Conservation (phyloP, 208 protist species). For the Leishmania guyanensis region DNA sequence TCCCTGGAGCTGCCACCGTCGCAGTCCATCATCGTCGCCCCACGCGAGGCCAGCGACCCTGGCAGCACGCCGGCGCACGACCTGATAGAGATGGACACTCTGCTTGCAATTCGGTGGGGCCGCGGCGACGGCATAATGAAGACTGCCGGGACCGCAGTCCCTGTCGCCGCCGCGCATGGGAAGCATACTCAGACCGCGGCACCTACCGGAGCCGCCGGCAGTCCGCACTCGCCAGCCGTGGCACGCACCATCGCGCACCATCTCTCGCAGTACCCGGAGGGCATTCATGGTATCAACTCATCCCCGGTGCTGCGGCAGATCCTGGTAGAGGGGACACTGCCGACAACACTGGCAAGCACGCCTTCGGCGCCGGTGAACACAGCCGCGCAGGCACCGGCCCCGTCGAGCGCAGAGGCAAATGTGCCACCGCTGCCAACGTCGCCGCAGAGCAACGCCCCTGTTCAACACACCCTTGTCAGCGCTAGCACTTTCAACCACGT, state of each 20-base stretch:
- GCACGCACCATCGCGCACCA: slow-evolving; percentile 39
- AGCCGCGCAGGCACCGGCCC: not conserved
- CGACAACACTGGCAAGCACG: slow-evolving; percentile 13
- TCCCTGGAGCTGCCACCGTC: slow-evolving; percentile 68
- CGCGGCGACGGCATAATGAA: slow-evolving; percentile 41
- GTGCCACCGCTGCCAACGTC: slow-evolving; percentile 35
- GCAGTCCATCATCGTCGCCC: slow-evolving; percentile 54
- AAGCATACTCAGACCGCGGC: slow-evolving; percentile 4
- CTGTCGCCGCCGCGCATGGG: slow-evolving; percentile 2
- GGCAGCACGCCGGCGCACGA: not conserved
- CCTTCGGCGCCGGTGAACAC: slow-evolving; percentile 13
- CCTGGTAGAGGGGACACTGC: slow-evolving; percentile 44
- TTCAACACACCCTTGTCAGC: slow-evolving; percentile 76
- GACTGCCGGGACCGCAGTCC: slow-evolving; percentile 6
- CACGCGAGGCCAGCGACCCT: slow-evolving; percentile 15
- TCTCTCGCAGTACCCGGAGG: slow-evolving; percentile 64
- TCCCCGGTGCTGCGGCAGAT: slow-evolving; percentile 53
- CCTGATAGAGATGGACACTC: slow-evolving; percentile 41
- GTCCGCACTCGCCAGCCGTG: slow-evolving; percentile 23
- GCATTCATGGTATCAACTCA: slow-evolving; percentile 64
- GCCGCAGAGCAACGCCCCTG: slow-evolving; percentile 37
- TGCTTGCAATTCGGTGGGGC: slow-evolving; percentile 54
- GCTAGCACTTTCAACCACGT: slow-evolving; percentile 85
- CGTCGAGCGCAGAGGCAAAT: slow-evolving; percentile 25
- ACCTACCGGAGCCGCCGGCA: not conserved